These are phyloP conservation scores for Meyerozyma athensensis DNA, from an alignment of 1,139 yeast genomes.

Conservation along the genomic window DNA sequence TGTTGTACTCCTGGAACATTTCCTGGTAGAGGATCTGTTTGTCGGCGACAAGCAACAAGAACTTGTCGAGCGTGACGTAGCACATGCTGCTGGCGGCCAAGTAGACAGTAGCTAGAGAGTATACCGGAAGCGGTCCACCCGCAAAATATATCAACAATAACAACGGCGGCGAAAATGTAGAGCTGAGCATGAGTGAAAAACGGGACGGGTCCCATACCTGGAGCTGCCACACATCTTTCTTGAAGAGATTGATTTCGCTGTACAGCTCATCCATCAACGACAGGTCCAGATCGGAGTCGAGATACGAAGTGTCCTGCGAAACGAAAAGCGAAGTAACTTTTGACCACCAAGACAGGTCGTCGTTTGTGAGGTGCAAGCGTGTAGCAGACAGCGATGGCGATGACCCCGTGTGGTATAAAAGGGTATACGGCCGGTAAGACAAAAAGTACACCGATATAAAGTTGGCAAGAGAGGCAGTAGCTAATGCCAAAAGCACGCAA, in stretches of 20 bases:
- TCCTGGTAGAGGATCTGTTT: slow-evolving; percentile 59
- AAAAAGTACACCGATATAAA: slow-evolving; percentile 23
- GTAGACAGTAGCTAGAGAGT: slow-evolving; percentile 31
- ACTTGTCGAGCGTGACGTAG: slow-evolving; percentile 39
- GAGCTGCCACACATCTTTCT: slow-evolving; percentile 46
- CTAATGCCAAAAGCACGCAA: slow-evolving; percentile 12
- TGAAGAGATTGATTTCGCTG: slow-evolving; percentile 14
- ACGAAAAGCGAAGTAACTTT: background rate
- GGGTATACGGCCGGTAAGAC: slow-evolving; percentile 34
- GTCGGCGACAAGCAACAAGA: slow-evolving; percentile 49
- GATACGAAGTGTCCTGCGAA: background rate
- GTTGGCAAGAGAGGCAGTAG: slow-evolving; percentile 24
- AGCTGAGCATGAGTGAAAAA: slow-evolving; percentile 24
- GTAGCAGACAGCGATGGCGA: slow-evolving; percentile 38
- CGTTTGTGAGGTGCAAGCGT: slow-evolving; percentile 16
- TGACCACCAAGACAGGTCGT: background rate
- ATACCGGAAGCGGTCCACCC: slow-evolving; percentile 24
- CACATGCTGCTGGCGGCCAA: slow-evolving; percentile 32
- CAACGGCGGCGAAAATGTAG: slow-evolving; percentile 56
- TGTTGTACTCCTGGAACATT: slow-evolving; percentile 58
- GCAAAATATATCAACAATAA: slow-evolving; percentile 31
- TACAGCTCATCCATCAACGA: slow-evolving; percentile 4
- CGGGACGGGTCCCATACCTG: slow-evolving; percentile 31
- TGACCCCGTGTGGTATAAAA: slow-evolving; percentile 29
- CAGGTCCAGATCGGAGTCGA: background rate